A percentile compares a stretch with the other conserved stretches of the same genome.
phyloP scores from a whole-genome alignment of 257 asterid species.

The Datura wrightii region DNA sequence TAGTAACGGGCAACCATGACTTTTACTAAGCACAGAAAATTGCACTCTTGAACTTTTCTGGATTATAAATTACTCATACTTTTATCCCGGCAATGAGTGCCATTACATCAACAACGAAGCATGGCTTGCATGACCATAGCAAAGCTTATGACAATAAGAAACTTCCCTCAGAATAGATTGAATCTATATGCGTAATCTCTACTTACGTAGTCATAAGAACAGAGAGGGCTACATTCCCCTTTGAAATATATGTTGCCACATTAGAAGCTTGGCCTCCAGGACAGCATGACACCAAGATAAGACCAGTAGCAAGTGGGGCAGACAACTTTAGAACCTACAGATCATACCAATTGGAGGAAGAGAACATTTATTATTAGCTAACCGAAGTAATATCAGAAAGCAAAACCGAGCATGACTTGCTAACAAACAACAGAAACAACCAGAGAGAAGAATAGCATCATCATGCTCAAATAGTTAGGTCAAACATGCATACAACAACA shows the following conservation, averaged over 20 bases:
- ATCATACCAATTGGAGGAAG: conserved; percentile 34
- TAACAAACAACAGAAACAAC: not conserved
- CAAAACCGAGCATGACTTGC: conserved; percentile 21
- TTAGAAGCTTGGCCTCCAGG: conserved; percentile 99
- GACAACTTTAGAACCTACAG: conserved; percentile 78
- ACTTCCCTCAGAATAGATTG: not conserved
- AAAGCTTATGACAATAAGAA: not conserved
- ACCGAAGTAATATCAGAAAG: conserved; percentile 36
- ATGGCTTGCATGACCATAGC: not conserved
- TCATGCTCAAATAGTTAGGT: conserved; percentile 4
- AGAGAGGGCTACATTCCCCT: conserved; percentile 97
- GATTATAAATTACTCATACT: not conserved
- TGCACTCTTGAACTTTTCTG: conserved; percentile 25
- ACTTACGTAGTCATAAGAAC: conserved; percentile 99
- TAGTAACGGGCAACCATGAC: not conserved
- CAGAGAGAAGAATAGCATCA: not conserved
- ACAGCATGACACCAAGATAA: conserved; percentile 96
- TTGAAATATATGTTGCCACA: conserved; percentile 94
- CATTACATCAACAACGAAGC: not conserved
- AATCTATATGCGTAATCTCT: conserved; percentile 26
- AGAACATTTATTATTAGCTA: conserved; percentile 33
- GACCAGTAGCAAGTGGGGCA: conserved; percentile 99
- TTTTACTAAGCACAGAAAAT: not conserved
- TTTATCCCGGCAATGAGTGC: conserved; percentile 12
- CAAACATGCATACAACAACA: not conserved